Conservation (phyloP, 1,284 basidiomycete species). For the Marasmius tenuissimus region DNA sequence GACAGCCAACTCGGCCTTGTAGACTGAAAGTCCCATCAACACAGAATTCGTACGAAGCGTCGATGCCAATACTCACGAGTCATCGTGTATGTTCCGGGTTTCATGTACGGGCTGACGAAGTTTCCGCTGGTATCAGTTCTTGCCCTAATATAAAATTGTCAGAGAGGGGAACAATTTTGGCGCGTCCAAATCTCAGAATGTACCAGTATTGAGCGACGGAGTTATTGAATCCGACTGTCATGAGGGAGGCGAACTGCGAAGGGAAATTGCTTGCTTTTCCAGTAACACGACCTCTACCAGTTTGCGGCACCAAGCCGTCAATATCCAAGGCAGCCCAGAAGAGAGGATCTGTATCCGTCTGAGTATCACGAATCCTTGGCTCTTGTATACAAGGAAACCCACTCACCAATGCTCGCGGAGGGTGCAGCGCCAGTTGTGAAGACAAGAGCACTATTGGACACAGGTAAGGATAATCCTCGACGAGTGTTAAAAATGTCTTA, state of each 20-base stretch:
- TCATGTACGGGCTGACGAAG: constrained; percentile 40
- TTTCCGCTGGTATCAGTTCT: constrained; percentile 29
- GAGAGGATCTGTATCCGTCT: constrained; percentile 21
- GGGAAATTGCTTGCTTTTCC: constrained; percentile 35
- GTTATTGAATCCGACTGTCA: constrained; percentile 32
- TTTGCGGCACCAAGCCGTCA: constrained; percentile 27
- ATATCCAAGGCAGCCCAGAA: constrained; percentile 37
- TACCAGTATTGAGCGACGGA: constrained; percentile 37
- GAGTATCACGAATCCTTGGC: not conserved
- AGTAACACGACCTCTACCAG: constrained; percentile 34
- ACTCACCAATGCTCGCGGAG: constrained; percentile 21
- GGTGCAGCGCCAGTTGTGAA: constrained; percentile 32
- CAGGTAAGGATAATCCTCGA: not conserved
- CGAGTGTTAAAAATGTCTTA: constrained; percentile 11
- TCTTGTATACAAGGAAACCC: not conserved
- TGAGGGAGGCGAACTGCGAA: constrained; percentile 22
- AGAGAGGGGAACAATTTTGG: not conserved
- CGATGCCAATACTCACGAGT: constrained; percentile 24
- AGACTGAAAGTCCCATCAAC: constrained; percentile 21
- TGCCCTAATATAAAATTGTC: constrained; percentile 18
- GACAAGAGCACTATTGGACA: constrained; percentile 23
- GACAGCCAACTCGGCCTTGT: constrained; percentile 38
- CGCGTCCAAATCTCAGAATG: not conserved
- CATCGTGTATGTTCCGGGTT: constrained; percentile 42
- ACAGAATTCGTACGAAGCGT: not conserved